Evolutionary conservation across 192 early-diverging fungal genomes (phyloP).

Genomic region (Coemansia sp.): DNA sequence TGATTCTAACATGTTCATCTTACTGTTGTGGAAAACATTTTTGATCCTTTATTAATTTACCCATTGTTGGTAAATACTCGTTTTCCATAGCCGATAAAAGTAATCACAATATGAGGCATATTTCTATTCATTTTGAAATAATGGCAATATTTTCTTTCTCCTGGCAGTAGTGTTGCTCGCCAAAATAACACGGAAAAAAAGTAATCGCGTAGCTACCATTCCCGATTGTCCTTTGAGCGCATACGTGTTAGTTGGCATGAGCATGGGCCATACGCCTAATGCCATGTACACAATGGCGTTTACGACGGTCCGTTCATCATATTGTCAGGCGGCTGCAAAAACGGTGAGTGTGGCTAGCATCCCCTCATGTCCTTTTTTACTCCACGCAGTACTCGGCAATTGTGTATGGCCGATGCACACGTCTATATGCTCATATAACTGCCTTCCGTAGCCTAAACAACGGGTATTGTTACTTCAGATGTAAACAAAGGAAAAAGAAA

Average conservation of each 20-base stretch:
- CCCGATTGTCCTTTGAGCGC: too few relatives aligned
- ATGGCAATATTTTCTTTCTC: background rate
- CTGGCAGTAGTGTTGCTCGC: background rate
- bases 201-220: too few relatives aligned
- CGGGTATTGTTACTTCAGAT: conserved; percentile 8
- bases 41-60: conserved; percentile 5
- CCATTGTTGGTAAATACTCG: conserved; percentile 2
- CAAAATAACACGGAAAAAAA: background rate
- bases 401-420: background rate
- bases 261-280: too few relatives aligned
- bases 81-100: background rate
- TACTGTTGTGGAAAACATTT: conserved; percentile 6
- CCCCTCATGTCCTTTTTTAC: background rate
- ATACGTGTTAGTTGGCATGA: too few relatives aligned
- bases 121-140: background rate
- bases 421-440: conserved; percentile 12
- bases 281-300: background rate
- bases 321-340: background rate
- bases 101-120: background rate
- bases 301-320: background rate
- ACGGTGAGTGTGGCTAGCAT: background rate
- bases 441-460: conserved; percentile 7
- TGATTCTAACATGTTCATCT: background rate
- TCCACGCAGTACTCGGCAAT: conserved; percentile 6
- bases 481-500: background rate